Base-by-base conservation (phyloP, 306 rosid species). In the Lathyrus oleraceus region DNA sequence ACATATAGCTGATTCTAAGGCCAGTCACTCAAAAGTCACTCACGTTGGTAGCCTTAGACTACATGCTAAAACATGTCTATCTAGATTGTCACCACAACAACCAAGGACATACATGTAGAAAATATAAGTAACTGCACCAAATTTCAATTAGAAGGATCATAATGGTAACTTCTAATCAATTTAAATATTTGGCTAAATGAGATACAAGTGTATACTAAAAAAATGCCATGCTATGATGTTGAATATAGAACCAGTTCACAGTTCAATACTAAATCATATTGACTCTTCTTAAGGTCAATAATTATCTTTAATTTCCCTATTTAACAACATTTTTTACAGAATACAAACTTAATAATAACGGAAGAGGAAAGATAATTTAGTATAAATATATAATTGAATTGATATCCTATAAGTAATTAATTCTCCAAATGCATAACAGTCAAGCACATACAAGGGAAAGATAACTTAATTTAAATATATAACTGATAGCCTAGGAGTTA, bases 401-500 rank as follows among this genome's bases (percentile, higher is more conserved):
- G 39, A 8, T 35, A 35, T 35, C 39, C 39, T 6, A 35, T 35
- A 35, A 35, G 39, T 8, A 35, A 7, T 35, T 8, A 4, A 35
- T 1, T 35, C 69, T 51, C 40, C 38, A 45, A 27, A 53, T 1
- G 1, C 4, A 27, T 36, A 28, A 74, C 51, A 76, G 5, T 56
- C 51, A 35, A 44, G 32, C 67, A 35, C 65, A 65, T 51, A 39
- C 40, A 32, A 75, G 63, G 36, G 51, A 56, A 51, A 40, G 44
- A 65, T 45, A 58, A 27, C 20, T 63, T 63, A n/a, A 62, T 17
- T 74, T 61, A 51, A 25, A 57, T 12, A 63, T 12, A 72, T 11
- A 64, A 52, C 65, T 14, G 56, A 58, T 75, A 28, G 25, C 71
- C 30, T 14, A 59, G 51, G 35, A 78, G 72, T 45, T 90, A 94